phyloP scores from a whole-genome alignment of 257 asterid genomes.

The Verbena officinalis region DNA sequence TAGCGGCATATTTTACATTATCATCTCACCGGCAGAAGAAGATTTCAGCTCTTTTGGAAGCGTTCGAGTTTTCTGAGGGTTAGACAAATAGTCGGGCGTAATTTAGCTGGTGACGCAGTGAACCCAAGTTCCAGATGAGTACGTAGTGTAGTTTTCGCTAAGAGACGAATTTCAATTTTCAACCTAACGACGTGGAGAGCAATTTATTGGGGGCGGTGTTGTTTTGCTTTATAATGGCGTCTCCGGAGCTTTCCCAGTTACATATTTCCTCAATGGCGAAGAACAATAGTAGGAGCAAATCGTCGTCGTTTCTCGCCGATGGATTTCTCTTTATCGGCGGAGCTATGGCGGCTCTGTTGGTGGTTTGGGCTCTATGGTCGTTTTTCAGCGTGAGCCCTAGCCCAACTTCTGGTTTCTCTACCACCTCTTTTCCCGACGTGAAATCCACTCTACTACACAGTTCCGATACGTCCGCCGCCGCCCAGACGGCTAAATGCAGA shows the following conservation, averaged over 20 bases:
- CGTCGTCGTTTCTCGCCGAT: conserved; percentile 38
- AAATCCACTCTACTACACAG: background rate
- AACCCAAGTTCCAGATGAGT: conserved; percentile 19
- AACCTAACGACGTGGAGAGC: conserved; percentile 5
- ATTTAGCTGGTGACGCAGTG: conserved; percentile 29
- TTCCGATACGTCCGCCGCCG: background rate
- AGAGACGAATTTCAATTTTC: conserved; percentile 27
- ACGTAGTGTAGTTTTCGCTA: conserved; percentile 17
- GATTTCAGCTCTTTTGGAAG: conserved; percentile 33
- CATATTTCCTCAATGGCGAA: conserved; percentile 49
- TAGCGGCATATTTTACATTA: background rate
- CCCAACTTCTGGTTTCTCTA: conserved; percentile 25
- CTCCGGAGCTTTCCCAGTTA: conserved; percentile 26
- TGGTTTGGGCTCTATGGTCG: conserved; percentile 56
- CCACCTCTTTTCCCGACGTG: conserved; percentile 3
- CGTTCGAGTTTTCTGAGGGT: conserved; percentile 2
- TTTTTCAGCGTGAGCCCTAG: conserved; percentile 36
- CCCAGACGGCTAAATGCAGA: background rate
- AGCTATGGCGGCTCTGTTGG: conserved; percentile 40
- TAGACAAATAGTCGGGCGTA: conserved; percentile 23
- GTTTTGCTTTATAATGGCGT: conserved; percentile 35
- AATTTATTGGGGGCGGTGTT: background rate
- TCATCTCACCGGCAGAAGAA: background rate
- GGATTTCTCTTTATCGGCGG: conserved; percentile 48
- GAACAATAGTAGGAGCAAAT: conserved; percentile 35